These are phyloP conservation scores for Berberis vulgaris DNA, from an alignment of 164 flowering plant genomes.

Conservation along the genomic window DNA sequence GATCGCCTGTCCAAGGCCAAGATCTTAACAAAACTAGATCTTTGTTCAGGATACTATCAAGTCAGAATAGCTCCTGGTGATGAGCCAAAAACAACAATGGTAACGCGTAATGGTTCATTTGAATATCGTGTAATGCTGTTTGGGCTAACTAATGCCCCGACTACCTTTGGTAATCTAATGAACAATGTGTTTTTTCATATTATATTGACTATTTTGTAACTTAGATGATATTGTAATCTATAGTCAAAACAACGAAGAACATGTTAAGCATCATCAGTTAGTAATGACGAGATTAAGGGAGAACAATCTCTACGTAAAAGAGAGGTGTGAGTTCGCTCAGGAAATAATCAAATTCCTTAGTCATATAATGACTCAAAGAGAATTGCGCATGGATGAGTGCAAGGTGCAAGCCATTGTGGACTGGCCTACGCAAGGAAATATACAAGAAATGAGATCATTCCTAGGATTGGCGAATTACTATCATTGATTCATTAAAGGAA, in stretches of 20 bases:
- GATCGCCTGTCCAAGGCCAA: not conserved
- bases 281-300: not conserved
- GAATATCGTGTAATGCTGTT: not conserved
- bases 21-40: not conserved
- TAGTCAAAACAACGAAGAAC: not conserved
- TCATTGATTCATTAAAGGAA: not conserved
- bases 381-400: not conserved
- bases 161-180: not conserved
- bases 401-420: slow-evolving; percentile 5
- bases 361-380: not conserved
- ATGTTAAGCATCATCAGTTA: not conserved
- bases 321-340: not conserved
- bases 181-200: not conserved
- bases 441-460: not conserved
- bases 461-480: not conserved
- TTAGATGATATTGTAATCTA: not conserved
- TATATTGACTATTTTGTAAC: not conserved
- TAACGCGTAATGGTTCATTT: not conserved
- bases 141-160: not conserved
- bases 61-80: not conserved
- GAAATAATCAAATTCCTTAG: not conserved
- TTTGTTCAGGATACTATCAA: not conserved
- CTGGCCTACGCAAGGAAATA: not conserved
- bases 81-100: not conserved
- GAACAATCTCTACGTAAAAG: not conserved